These are phyloP conservation scores for Trichothecium sympodiale DNA, from an alignment of 2,329 filamentous ascomycete genomes.

Conservation along the genomic window DNA sequence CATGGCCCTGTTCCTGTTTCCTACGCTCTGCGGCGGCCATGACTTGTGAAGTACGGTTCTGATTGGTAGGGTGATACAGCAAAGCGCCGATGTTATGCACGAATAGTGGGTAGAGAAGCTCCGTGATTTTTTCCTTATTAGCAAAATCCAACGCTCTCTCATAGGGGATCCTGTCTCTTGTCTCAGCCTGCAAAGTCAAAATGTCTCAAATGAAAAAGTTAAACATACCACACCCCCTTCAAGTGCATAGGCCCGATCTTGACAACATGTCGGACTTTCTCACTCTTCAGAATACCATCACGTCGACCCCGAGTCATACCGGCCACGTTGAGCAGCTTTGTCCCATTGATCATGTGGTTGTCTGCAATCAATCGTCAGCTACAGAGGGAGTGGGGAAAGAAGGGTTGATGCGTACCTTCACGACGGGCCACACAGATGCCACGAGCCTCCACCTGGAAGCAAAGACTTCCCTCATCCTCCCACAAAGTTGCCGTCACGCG, in stretches of 20 bases:
- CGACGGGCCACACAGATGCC: conserved; percentile 90
- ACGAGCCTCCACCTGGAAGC: conserved; percentile 94
- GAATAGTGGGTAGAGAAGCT: conserved; percentile 87
- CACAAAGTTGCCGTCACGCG: conserved; percentile 91
- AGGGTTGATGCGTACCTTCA: conserved; percentile 54
- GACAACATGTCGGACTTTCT: conserved; percentile 92
- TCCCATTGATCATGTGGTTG: conserved; percentile 99
- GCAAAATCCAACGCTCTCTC: conserved; percentile 96
- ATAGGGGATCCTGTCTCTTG: conserved; percentile 72
- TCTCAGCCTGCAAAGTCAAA: conserved; percentile 13
- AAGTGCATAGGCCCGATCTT: conserved; percentile 99
- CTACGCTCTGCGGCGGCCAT: conserved; percentile 76
- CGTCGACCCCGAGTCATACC: conserved; percentile 94
- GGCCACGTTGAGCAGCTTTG: conserved; percentile 90
- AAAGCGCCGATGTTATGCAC: conserved; percentile 94
- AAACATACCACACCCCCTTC: conserved; percentile 88
- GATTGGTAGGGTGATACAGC: conserved; percentile 87
- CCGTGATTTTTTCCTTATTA: conserved; percentile 99
- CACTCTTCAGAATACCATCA: conserved; percentile 94
- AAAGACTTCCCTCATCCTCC: conserved; percentile 96
- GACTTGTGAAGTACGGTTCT: conserved; percentile 69
- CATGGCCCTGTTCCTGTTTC: conserved; percentile 57
- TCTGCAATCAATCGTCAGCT: conserved; percentile 38
- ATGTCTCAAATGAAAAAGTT: conserved; percentile 9
- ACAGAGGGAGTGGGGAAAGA: neutral